Base-by-base conservation (phyloP, 352 stramenopile genomes). In the Phytophthora meadii region DNA sequence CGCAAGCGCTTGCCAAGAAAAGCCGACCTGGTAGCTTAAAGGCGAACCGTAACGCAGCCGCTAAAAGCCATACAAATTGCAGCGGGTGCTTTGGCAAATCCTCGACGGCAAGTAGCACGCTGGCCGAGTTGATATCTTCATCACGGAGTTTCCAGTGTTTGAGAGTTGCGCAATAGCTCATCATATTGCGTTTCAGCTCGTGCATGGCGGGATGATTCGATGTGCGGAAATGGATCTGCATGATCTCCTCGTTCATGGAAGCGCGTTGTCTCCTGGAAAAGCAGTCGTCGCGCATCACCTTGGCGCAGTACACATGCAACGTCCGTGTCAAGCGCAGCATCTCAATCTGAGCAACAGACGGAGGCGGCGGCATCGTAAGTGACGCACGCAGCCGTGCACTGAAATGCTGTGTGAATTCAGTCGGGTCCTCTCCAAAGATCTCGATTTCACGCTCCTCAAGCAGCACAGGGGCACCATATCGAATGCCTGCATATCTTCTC, bases 201-300 rank as follows among this genome's bases (percentile, higher is more conserved):
- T 81, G 77, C 79, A 92, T 90, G 17, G 82, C 81, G 2, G 83
- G 83, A 65, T 92, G 83, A 44, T 87, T 89, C 12, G 69, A 75
- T 30, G 81, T 92, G 42, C 83, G 83, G 51, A 90, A 90, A 53
- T 90, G 79, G 60, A 90, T 92, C 63, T 92, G 83, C 58, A 92
- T 64, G 36, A 90, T 88, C 46, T 92, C 83, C 59, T 92, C 83
- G 65, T 92, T 92, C 81, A 92, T 90, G 4, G 79, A 92, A 27
- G 83, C 83, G 36, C 87, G 87, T 63, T 92, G 83, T 49, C 83
- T 72, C 34, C 79, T 66, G 15, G 83, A 90, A 40, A 92, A 92
- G 60, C 81, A 90, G 57, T 90, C 81, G 65, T 92, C 81, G 14
- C 74, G 72, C 34, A 84, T 72, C 4, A 89, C 76, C 46, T 87